These are phyloP conservation scores for Myriangium duriaei DNA, from an alignment of 2,329 filamentous ascomycete species.

Conservation along the genomic window DNA sequence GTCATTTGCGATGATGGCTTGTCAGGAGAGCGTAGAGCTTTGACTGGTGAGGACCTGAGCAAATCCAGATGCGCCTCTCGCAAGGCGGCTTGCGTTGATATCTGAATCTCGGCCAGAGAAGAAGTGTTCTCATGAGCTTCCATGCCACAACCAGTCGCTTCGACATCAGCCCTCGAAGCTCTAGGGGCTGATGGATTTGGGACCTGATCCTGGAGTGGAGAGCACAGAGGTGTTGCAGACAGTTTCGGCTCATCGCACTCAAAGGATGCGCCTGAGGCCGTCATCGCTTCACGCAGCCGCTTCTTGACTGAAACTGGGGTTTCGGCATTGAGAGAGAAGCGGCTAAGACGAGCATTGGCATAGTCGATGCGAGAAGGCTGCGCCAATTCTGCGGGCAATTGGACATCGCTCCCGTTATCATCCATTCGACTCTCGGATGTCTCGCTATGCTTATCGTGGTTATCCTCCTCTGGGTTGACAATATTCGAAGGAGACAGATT, in stretches of 20 bases:
- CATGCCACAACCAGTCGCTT: background rate
- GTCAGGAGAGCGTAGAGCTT: constrained; percentile 7
- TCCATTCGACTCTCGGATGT: too few species aligned
- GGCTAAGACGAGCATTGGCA: background rate
- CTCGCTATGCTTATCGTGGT: too few species aligned
- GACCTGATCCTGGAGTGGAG: constrained; percentile 10
- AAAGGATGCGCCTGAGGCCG: constrained; percentile 15
- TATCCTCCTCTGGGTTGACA: too few species aligned
- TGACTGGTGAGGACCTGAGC: constrained; percentile 10
- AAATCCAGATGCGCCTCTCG: constrained; percentile 12
- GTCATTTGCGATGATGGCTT: constrained; percentile 25
- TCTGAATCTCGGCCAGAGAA: constrained; percentile 14
- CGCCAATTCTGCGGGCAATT: too few species aligned
- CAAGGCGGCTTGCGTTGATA: constrained; percentile 18
- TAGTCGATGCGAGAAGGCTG: too few species aligned
- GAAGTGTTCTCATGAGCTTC: too few species aligned
- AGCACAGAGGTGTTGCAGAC: background rate
- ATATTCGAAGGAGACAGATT: too few species aligned
- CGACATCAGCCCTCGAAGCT: constrained; percentile 10
- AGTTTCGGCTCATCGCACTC: constrained; percentile 1
- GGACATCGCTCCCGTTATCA: too few species aligned
- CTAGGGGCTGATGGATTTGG: constrained; percentile 9
- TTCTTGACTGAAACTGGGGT: background rate
- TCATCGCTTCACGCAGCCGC: constrained; percentile 13
- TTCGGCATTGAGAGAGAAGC: background rate